A percentile compares a stretch with the other conserved stretches of the same genome.
Evolutionary conservation across 2,329 filamentous ascomycete species (phyloP).

Genomic region (Penicillium janthinellum): DNA sequence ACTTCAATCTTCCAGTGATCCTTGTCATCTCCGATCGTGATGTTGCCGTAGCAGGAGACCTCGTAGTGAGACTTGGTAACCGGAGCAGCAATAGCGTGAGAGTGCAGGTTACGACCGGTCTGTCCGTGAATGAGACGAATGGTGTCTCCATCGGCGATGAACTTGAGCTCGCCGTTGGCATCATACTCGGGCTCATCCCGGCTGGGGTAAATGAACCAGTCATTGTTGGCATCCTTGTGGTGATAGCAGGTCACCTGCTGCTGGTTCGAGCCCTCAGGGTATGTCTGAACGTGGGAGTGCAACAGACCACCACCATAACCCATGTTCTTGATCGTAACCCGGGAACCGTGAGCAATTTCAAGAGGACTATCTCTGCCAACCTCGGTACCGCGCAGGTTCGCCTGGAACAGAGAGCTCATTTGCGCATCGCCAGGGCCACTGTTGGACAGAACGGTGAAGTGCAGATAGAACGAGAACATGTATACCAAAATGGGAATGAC

Average conservation of each 20-base stretch:
- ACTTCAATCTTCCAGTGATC: constrained; percentile 97
- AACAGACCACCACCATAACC: constrained; percentile 95
- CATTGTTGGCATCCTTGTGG: constrained; percentile 99
- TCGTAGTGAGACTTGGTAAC: constrained; percentile 87
- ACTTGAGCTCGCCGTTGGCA: constrained; percentile 68
- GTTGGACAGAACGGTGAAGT: constrained; percentile 91
- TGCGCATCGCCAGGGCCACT: constrained; percentile 97
- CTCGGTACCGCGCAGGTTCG: constrained; percentile 89
- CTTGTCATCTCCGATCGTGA: constrained; percentile 93
- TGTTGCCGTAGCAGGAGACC: constrained; percentile 94
- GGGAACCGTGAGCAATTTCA: constrained; percentile 85
- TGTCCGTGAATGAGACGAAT: constrained; percentile 91
- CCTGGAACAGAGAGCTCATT: constrained; percentile 99
- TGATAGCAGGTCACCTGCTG: constrained; percentile 99
- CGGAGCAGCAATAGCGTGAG: constrained; percentile 85
- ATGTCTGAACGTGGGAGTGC: constrained; percentile 95
- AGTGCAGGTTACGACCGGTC: constrained; percentile 96
- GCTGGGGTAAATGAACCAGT: constrained; percentile 99
- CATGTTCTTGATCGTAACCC: constrained; percentile 97
- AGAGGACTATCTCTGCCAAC: constrained; percentile 94
- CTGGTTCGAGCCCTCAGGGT: constrained; percentile 87
- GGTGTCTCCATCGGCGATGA: constrained; percentile 73
- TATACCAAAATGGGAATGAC: constrained; percentile 88
- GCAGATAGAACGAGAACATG: constrained; percentile 90
- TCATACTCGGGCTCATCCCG: constrained; percentile 74